Percentiles rank a stretch among this genome's conserved stretches.
Evolutionary conservation across 225 moss, liverwort and hornwort species (phyloP).

Genomic region (Takakia lepidozioides): DNA sequence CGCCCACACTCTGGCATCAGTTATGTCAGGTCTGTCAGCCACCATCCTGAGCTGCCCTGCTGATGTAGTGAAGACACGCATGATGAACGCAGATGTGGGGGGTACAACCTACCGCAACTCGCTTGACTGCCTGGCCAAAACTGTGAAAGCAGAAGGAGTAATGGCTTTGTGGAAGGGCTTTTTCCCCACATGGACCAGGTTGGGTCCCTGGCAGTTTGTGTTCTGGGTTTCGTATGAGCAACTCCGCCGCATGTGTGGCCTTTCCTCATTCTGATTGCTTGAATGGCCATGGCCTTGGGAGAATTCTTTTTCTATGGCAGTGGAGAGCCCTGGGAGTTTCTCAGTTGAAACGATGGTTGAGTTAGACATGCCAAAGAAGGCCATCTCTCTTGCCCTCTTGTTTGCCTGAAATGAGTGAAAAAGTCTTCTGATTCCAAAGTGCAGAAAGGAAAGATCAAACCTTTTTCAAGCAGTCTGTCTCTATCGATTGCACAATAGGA

Average conservation of each 20-base stretch:
- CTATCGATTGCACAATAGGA: no score
- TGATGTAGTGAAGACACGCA: slow-evolving; percentile 91
- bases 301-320: no score
- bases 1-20: slow-evolving; percentile 74
- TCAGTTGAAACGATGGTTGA: no score
- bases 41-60: slow-evolving; percentile 88
- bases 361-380: no score
- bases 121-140: slow-evolving; percentile 65
- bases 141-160: slow-evolving; percentile 73
- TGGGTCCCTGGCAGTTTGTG: slow-evolving; percentile 98
- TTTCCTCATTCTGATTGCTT: slow-evolving; percentile 40
- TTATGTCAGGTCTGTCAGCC: slow-evolving; percentile 77
- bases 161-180: slow-evolving; percentile 95
- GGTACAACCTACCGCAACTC: slow-evolving; percentile 50
- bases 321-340: no score
- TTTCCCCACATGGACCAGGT: slow-evolving; percentile 78
- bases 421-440: no score
- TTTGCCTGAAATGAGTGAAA: no score
- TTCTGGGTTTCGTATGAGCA: slow-evolving; percentile 99
- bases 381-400: no score
- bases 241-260: slow-evolving; percentile 55
- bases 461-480: no score
- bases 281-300: no score
- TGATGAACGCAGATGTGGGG: slow-evolving; percentile 63
- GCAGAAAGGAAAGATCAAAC: no score